Evolutionary conservation across 768 basidiomycete species (phyloP), one percentile per base, ranked within the genome.

Genomic region (Rubroboletus satanas): DNA sequence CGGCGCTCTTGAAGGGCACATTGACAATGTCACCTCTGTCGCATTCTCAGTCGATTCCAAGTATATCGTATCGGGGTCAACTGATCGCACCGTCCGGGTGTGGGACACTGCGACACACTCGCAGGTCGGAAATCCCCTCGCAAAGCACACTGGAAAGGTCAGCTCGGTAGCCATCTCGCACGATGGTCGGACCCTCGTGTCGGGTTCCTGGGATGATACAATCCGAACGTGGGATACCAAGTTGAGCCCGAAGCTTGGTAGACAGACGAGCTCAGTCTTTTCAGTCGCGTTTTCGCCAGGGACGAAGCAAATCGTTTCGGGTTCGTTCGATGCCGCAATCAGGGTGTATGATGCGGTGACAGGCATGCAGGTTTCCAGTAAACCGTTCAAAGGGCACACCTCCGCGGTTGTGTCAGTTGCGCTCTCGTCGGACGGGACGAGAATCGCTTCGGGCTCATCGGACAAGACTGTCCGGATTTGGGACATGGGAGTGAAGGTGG

Each of bases 381-480:
- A 39, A 26, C 54, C 43, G 7, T 23, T 53, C 36, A 33, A 52
- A 26, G 43, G 36, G n/a, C 54, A 33, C 15, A 45, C 35, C 36
- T 52, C 51, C 15, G 29, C 26, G 1, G 15, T 37, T 8, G 18
- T 37, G 5, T 49, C 46, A 10, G 18, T 60, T 9, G 44, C 58
- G 33, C 11, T 53, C n/a, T 48, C 58, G 6, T 33, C 36, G n/a
- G 51, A 60, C 17, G 36, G 46, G 33, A 54, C 26, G 35, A 45
- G 31, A 10, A 11, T 38, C 4, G 45, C 51, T 9, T 43, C 41
- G n/a, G 21, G 33, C 11, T 42, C 41, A 18, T 52, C 37, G 5
- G 46, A 57, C 33, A 44, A 36, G 29, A 54, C 45, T 11, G 32
- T 54, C 41, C 46, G 42, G 11, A 44, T 55, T 9, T 49, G 46